Conservation (phyloP, 2,329 filamentous ascomycete species). For the Beauveria sp. region DNA sequence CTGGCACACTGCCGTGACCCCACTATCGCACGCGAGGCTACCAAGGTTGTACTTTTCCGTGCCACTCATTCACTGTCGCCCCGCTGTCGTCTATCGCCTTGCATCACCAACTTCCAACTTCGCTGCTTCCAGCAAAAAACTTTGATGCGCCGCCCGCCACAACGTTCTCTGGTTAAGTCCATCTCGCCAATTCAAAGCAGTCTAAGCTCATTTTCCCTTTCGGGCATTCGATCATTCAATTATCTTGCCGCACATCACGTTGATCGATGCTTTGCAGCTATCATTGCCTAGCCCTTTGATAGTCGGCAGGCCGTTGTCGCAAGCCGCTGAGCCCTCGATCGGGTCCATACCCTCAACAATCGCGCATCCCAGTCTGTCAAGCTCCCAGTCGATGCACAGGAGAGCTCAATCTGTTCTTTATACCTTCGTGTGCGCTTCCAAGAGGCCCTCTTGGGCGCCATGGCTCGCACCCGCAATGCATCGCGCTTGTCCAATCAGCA, state of each 20-base stretch:
- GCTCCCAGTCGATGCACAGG: not conserved
- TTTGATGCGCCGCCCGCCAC: not conserved
- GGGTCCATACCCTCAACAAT: not conserved
- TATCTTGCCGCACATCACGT: not conserved
- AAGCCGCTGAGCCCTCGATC: not conserved
- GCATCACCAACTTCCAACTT: slow-evolving; percentile 4
- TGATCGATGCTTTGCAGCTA: not conserved
- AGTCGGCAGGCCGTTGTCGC: not conserved
- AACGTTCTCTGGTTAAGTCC: not conserved
- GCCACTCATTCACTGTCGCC: not conserved
- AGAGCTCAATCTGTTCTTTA: not conserved
- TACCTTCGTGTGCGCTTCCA: not conserved
- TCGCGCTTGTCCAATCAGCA: not conserved
- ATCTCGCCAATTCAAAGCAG: not conserved
- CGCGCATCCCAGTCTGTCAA: not conserved
- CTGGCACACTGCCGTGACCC: not conserved
- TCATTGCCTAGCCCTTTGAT: not conserved
- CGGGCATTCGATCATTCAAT: not conserved
- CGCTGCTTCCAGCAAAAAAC: not conserved
- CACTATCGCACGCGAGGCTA: slow-evolving; percentile 1
- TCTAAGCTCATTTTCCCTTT: too few relatives aligned
- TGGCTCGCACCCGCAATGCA: slow-evolving; percentile 5
- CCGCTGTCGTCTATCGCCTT: not conserved
- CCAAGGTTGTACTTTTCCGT: not conserved
- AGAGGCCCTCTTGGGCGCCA: not conserved